Evolutionary conservation across 129 eudicot genomes (phyloP).

Genomic region (Artemisia argyi): DNA sequence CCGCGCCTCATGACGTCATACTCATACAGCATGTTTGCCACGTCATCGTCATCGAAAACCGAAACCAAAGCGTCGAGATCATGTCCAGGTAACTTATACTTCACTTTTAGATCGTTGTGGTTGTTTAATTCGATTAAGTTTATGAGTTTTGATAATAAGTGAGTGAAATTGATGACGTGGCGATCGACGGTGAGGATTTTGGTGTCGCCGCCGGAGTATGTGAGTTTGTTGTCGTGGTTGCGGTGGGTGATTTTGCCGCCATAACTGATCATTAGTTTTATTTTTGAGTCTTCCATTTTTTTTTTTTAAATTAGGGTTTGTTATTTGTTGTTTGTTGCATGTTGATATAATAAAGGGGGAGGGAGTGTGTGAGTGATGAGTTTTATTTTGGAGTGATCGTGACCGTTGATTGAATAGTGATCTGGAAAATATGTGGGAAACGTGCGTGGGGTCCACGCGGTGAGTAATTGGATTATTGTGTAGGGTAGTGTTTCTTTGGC

Average conservation of each 20-base stretch:
- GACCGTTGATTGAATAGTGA: conserved; percentile 27
- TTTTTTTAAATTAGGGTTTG: conserved; percentile 26
- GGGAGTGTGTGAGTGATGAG: not conserved
- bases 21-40: conserved; percentile 69
- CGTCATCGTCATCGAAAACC: conserved; percentile 65
- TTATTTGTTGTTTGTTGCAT: not conserved
- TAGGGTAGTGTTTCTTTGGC: conserved; percentile 9
- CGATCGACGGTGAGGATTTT: conserved; percentile 71
- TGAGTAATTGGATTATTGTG: conserved; percentile 4
- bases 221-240: conserved; percentile 46
- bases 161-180: conserved; percentile 42
- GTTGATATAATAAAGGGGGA: conserved; percentile 12
- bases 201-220: conserved; percentile 73
- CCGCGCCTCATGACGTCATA: conserved; percentile 44
- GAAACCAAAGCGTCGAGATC: conserved; percentile 66
- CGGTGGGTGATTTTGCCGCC: conserved; percentile 70
- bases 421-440: conserved; percentile 29
- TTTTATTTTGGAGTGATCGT: conserved; percentile 30
- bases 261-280: conserved; percentile 68
- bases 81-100: conserved; percentile 72
- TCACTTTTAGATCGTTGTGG: conserved; percentile 33
- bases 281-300: conserved; percentile 38
- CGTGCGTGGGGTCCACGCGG: conserved; percentile 42
- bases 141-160: conserved; percentile 39
- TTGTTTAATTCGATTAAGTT: conserved; percentile 28